These are phyloP conservation scores for Aspergillus uvarum DNA, from an alignment of 2,329 filamentous ascomycete species.

Conservation along the genomic window DNA sequence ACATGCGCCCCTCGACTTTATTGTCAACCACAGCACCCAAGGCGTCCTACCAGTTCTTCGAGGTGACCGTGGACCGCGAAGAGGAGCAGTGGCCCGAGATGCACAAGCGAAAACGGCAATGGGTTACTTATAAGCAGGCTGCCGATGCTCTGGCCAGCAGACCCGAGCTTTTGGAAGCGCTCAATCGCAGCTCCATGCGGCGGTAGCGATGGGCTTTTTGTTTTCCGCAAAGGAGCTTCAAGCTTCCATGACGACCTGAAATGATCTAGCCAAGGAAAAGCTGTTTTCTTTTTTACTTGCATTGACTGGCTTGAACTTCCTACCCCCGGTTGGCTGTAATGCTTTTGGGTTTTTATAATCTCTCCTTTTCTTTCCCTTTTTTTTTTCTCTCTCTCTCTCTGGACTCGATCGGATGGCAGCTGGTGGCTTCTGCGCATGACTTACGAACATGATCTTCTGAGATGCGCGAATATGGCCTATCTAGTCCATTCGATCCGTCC, in stretches of 20 bases:
- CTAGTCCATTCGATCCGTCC: background rate
- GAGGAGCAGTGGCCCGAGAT: conserved; percentile 89
- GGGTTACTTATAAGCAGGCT: conserved; percentile 86
- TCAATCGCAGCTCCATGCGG: conserved; percentile 75
- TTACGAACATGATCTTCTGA: conserved; percentile 1
- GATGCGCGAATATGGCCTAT: background rate
- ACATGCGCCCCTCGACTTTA: conserved; percentile 64
- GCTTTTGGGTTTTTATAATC: conserved; percentile 16
- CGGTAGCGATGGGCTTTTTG: conserved; percentile 30
- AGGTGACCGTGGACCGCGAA: conserved; percentile 83
- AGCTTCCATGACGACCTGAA: conserved; percentile 24
- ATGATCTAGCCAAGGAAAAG: conserved; percentile 22
- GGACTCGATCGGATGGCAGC: conserved; percentile 19
- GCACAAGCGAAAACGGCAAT: conserved; percentile 84
- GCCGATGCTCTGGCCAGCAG: conserved; percentile 71
- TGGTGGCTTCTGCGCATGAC: conserved; percentile 22
- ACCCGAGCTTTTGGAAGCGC: conserved; percentile 83
- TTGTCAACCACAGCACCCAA: conserved; percentile 66
- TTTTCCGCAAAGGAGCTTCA: background rate
- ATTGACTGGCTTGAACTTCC: conserved; percentile 9
- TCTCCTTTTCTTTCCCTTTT: conserved; percentile 13
- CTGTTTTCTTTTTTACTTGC: conserved; percentile 12
- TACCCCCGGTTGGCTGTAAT: conserved; percentile 19
- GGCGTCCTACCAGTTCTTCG: conserved; percentile 60
- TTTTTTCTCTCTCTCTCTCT: conserved; percentile 18